Base-by-base conservation (phyloP, 495 filamentous ascomycete species). In the Aspergillus baeticus region DNA sequence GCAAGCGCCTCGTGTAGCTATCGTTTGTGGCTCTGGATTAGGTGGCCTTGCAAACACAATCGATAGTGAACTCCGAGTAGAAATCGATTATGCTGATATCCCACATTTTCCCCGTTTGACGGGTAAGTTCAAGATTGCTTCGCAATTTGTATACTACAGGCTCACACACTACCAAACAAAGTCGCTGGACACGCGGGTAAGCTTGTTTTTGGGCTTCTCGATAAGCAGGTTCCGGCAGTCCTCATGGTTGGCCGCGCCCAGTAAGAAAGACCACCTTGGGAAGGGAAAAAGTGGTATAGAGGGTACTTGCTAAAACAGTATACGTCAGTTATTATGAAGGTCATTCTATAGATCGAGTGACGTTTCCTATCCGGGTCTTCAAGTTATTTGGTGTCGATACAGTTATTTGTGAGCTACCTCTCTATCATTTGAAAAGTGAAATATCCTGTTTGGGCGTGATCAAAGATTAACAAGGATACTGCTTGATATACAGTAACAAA, bases 401-500 rank as follows among this genome's bases (percentile, higher is more conserved):
- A 1, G 74, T 89, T 50, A 76, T 90, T 51, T 77, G 85, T 87
- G 60, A 60, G 75, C 69, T 21, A 47, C 7, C n/a, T 48, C 44
- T 49, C n/a, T 44, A 13, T 39, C 58, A 57, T 29, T 62, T 22
- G 15, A 17, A 17, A 47, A 42, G 36, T 45, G 15, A 34, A 2
- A 13, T 20, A 0, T 37, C 18, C 8, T 4, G 10, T 31, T 10
- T 22, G 21, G 34, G 17, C 15, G 18, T 14, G 35, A 18, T 20
- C 10, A 34, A n/a, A 18, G n/a, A 43, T 33, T 54, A 35, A 59
- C 18, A 17, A 54, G 75, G 87, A 46, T n/a, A n/a, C n/a, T n/a
- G n/a, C n/a, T n/a, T n/a, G n/a, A n/a, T 76, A 79, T 84, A 68
- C 69, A 85, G 82, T 90, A 53, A 92, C 88, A 13, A 92, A 92